Percentiles rank a stretch among this genome's conserved stretches.
These are phyloP conservation scores for Lindgomyces ingoldianus DNA, from an alignment of 495 filamentous ascomycete species.

Conservation along the genomic window DNA sequence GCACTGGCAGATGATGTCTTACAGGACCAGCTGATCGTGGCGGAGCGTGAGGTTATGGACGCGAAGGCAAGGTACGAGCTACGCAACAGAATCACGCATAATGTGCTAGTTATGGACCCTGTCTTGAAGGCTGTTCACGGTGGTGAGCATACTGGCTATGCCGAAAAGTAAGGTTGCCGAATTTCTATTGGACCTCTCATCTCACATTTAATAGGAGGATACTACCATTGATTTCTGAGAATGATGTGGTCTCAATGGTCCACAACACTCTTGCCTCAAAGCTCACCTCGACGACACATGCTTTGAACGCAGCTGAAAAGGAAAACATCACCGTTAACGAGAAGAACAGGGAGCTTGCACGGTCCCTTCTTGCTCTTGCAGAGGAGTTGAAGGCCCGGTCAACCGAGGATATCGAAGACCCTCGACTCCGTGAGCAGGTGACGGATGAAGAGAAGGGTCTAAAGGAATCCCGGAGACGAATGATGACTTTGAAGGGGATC, in stretches of 20 bases:
- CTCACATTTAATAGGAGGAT: constrained; percentile 55
- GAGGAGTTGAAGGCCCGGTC: constrained; percentile 56
- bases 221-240: constrained; percentile 62
- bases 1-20: constrained; percentile 30
- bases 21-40: constrained; percentile 54
- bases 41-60: constrained; percentile 67
- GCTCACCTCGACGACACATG: constrained; percentile 51
- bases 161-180: constrained; percentile 60
- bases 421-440: constrained; percentile 55
- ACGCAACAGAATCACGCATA: constrained; percentile 65
- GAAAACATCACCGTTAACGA: constrained; percentile 56
- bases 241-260: constrained; percentile 63
- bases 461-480: constrained; percentile 59
- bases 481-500: constrained; percentile 74
- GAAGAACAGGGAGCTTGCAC: constrained; percentile 63
- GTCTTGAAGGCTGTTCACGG: constrained; percentile 74
- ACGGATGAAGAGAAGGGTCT: constrained; percentile 58
- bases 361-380: constrained; percentile 61
- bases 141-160: constrained; percentile 61
- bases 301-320: constrained; percentile 57
- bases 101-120: constrained; percentile 68
- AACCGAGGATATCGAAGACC: constrained; percentile 53
- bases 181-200: not conserved
- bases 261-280: constrained; percentile 58
- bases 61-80: constrained; percentile 68